A percentile compares a stretch with the other conserved stretches of the same genome.
These are phyloP conservation scores for Malus sieversii DNA, from an alignment of 306 rosid genomes.

Conservation along the genomic window DNA sequence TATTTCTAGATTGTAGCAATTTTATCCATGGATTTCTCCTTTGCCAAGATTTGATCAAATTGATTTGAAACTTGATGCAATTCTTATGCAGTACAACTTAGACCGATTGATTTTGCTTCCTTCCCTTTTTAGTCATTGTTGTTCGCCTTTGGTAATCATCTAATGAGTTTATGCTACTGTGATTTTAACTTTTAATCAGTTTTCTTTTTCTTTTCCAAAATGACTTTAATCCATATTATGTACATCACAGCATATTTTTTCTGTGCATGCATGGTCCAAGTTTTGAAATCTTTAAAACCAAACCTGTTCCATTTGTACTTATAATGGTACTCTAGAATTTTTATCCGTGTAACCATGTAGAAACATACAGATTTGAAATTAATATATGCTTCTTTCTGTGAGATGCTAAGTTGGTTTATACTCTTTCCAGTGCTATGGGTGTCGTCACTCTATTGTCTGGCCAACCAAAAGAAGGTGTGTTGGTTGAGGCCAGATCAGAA, in stretches of 20 bases:
- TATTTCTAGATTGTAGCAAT: not conserved
- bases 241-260: constrained; percentile 9
- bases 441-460: constrained; percentile 71
- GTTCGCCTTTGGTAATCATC: not conserved
- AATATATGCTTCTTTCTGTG: constrained; percentile 14
- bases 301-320: not conserved
- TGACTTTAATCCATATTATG: not conserved
- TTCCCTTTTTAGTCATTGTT: not conserved
- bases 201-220: not conserved
- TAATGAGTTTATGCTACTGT: not conserved
- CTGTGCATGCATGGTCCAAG: constrained; percentile 2
- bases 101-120: not conserved
- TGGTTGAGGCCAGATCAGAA: constrained; percentile 88
- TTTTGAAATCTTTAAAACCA: not conserved
- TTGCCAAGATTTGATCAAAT: not conserved
- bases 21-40: not conserved
- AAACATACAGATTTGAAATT: not conserved
- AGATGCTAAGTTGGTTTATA: constrained; percentile 29
- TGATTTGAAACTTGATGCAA: not conserved
- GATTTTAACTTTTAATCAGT: not conserved
- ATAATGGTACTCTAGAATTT: not conserved
- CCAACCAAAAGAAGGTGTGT: constrained; percentile 88
- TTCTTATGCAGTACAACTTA: not conserved
- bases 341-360: not conserved
- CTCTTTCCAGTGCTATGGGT: constrained; percentile 72